Percentiles rank a stretch among this genome's conserved stretches.
phyloP scores from a whole-genome alignment of 768 basidiomycete genomes.

The Inosperma sp. region DNA sequence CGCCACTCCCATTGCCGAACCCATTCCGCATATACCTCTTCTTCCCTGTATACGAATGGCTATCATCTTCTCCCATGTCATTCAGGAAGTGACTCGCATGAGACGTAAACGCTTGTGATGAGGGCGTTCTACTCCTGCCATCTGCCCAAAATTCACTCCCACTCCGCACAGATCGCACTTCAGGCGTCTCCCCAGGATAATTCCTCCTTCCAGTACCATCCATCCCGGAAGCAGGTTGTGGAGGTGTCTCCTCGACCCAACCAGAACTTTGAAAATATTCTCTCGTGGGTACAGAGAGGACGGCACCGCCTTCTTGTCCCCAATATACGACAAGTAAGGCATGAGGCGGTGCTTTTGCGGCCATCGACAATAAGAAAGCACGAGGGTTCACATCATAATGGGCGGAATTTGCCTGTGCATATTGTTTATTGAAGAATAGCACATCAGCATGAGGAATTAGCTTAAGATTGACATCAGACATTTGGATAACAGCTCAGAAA shows the following conservation, averaged over 20 bases:
- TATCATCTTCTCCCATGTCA: conserved; percentile 21
- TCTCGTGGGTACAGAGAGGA: conserved; percentile 73
- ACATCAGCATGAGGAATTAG: conserved; percentile 80
- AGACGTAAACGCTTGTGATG: conserved; percentile 53
- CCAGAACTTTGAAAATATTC: conserved; percentile 86
- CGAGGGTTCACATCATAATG: conserved; percentile 64
- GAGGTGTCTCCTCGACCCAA: conserved; percentile 58
- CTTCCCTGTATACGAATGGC: conserved; percentile 18
- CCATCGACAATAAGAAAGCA: conserved; percentile 70
- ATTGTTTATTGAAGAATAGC: conserved; percentile 71
- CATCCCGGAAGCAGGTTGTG: conserved; percentile 16
- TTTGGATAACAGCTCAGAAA: not conserved
- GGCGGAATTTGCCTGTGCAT: conserved; percentile 58
- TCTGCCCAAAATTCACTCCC: conserved; percentile 79
- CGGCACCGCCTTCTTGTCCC: conserved; percentile 75
- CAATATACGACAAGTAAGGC: conserved; percentile 80
- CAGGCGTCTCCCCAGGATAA: conserved; percentile 22
- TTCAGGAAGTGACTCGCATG: conserved; percentile 28
- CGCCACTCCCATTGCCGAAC: conserved; percentile 28
- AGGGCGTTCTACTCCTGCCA: conserved; percentile 48
- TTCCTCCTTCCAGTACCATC: conserved; percentile 14
- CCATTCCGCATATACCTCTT: conserved; percentile 20
- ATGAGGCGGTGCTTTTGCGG: conserved; percentile 62
- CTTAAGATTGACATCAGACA: conserved; percentile 33
- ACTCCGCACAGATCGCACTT: conserved; percentile 50